phyloP scores from a whole-genome alignment of 768 basidiomycete species.

The Lyophyllum shimeji region DNA sequence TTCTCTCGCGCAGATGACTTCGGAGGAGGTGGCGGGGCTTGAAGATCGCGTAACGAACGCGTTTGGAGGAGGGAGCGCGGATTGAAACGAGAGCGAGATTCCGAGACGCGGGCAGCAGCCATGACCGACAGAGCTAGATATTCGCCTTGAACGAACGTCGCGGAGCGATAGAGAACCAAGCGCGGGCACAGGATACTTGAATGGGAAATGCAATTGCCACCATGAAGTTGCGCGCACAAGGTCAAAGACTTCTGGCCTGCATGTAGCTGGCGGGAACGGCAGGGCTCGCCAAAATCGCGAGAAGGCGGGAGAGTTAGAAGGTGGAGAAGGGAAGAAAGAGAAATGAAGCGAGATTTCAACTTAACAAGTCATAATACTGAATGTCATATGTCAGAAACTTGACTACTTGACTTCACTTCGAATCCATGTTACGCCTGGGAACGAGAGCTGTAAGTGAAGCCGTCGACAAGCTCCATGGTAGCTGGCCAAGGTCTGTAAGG shows the following conservation, averaged over 20 bases:
- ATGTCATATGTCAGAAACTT: conserved; percentile 8
- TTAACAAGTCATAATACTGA: conserved; percentile 9
- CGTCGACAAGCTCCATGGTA: neutral
- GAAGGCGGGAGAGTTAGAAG: neutral
- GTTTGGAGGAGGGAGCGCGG: conserved; percentile 13
- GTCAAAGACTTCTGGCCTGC: conserved; percentile 2
- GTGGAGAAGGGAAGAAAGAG: conserved; percentile 5
- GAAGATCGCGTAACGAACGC: conserved; percentile 18
- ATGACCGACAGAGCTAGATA: conserved; percentile 14
- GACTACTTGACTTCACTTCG: neutral
- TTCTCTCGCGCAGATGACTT: conserved; percentile 7
- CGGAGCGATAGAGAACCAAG: conserved; percentile 5
- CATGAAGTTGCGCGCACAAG: conserved; percentile 1
- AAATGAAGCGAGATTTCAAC: neutral
- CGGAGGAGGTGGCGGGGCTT: conserved; percentile 2
- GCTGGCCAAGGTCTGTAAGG: neutral
- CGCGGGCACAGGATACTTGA: neutral
- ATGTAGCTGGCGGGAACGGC: conserved; percentile 8
- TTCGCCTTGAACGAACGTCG: neutral
- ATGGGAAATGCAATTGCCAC: too few relatives aligned
- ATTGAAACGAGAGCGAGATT: conserved; percentile 3
- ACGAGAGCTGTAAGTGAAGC: too few relatives aligned
- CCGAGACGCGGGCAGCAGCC: conserved; percentile 12
- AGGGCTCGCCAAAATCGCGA: neutral
- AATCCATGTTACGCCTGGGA: neutral